Evolutionary conservation across 192 early-diverging fungal species (phyloP), one percentile per base, ranked within the genome.

Genomic region (Allomyces arbusculus): DNA sequence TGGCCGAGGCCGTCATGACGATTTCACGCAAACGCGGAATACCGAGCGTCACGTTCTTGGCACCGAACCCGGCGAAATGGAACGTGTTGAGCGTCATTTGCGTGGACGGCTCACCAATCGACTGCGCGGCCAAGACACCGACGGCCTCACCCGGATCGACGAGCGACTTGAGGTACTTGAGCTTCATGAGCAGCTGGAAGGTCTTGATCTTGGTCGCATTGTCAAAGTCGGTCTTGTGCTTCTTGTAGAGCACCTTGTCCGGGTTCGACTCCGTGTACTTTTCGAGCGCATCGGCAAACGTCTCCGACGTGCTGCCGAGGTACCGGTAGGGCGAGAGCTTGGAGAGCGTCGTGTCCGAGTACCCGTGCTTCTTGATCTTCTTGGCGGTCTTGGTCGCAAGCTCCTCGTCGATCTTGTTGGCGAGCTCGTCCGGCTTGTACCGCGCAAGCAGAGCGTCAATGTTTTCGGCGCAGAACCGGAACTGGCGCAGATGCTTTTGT

Each of bases 51-150:
- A 99, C 97, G 84, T 99, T 99, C 73, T 91, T 92, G 67, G 92
- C 93, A 76, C 93, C 94, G 67, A 87, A 91, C 40, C 91, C 91
- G 61, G 91, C 91, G 78, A 96, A 90, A 80, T 99, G 97, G 89
- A 99, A 99, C 64, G 97, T 99, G 79, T 99, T 99, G 43, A 99
- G 82, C 50, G 97, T 99, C 97, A 99, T 99, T 73, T 99, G 97
- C 19, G 97, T 99, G 61, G 94, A 95, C 61, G 97, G 97, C 78
- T 99, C 97, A 62, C 97, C 97, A 66, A 99, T 88, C 71, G 86
- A 86, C 75, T 99, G 94, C 20, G 95, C 94, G 22, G 97, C 97
- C 64, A 99, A 79, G 33, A 97, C 74, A 64, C 97, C 97, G 67
- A 99, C 97, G 62, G 90, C 87, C 75, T 99, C 97, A 67, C 97